Percentiles rank a stretch among this genome's conserved stretches.
phyloP scores from a whole-genome alignment of 2,329 filamentous ascomycete species.

The Penicillium sp. region DNA sequence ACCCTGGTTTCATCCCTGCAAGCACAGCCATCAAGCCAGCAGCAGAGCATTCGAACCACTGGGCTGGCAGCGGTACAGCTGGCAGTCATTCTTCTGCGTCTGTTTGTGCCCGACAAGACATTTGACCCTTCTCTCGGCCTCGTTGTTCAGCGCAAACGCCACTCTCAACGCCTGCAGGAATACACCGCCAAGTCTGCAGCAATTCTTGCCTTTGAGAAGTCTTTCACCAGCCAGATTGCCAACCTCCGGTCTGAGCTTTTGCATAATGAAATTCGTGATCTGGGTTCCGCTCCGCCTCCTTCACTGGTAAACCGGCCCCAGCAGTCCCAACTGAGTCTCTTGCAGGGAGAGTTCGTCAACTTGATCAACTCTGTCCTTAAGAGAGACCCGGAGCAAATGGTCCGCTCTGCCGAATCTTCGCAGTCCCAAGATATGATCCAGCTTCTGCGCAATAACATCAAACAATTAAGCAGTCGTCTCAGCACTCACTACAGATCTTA shows the following conservation, averaged over 20 bases:
- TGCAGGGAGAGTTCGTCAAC: constrained; percentile 82
- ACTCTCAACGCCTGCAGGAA: constrained; percentile 55
- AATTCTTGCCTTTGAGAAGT: constrained; percentile 62
- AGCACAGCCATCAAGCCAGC: constrained; percentile 9
- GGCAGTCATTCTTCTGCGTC: constrained; percentile 67
- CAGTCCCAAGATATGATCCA: constrained; percentile 34
- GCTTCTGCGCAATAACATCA: constrained; percentile 56
- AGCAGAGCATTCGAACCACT: constrained; percentile 34
- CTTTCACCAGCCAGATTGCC: constrained; percentile 65
- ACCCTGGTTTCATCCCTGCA: constrained; percentile 27
- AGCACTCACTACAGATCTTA: constrained; percentile 70
- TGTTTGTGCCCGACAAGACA: constrained; percentile 81
- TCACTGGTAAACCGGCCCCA: constrained; percentile 70
- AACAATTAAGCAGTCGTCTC: constrained; percentile 68
- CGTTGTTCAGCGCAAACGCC: constrained; percentile 61
- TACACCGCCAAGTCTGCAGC: constrained; percentile 59
- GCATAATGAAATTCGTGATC: constrained; percentile 57
- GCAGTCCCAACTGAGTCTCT: constrained; percentile 62
- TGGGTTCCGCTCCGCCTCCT: constrained; percentile 66
- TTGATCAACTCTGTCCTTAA: constrained; percentile 64
- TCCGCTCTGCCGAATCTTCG: constrained; percentile 17
- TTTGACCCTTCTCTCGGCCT: constrained; percentile 72
- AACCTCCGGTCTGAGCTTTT: constrained; percentile 66
- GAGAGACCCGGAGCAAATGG: constrained; percentile 32
- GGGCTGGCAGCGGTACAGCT: constrained; percentile 72